phyloP scores from a whole-genome alignment of 2,329 filamentous ascomycete genomes.

The Pseudopyricularia javanii region DNA sequence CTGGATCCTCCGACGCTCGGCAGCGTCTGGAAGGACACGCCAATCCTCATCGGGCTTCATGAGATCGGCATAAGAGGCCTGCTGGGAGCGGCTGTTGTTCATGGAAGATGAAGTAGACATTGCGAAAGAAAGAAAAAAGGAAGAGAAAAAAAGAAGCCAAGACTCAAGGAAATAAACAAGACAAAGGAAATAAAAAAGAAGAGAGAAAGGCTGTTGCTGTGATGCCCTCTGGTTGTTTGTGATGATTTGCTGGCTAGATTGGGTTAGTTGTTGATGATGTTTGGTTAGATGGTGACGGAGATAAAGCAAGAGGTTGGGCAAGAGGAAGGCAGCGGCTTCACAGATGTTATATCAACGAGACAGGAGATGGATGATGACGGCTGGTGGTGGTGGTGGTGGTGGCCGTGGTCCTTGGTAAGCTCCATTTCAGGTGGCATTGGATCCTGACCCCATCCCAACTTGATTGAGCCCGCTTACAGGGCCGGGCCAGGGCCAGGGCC shows the following conservation, averaged over 20 bases:
- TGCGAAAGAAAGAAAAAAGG: background rate
- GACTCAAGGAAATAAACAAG: background rate
- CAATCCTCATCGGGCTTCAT: constrained; percentile 4
- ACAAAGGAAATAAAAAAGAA: background rate
- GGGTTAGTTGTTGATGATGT: background rate
- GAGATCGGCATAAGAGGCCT: constrained; percentile 2
- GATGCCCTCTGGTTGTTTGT: background rate
- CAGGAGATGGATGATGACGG: background rate
- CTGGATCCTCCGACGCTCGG: constrained; percentile 3
- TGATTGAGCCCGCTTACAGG: too few relatives aligned
- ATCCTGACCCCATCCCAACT: too few relatives aligned
- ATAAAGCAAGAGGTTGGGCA: background rate
- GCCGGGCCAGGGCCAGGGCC: background rate
- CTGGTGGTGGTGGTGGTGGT: too few relatives aligned
- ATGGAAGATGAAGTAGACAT: background rate
- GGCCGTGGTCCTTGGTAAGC: too few relatives aligned
- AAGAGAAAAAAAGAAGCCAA: background rate
- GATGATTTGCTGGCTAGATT: background rate
- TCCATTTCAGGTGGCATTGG: too few relatives aligned
- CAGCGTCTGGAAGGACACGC: constrained; percentile 3
- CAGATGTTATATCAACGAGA: background rate
- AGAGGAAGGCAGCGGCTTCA: background rate
- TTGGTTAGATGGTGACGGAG: background rate
- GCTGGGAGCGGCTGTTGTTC: constrained; percentile 1
- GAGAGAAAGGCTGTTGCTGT: background rate